phyloP scores from a whole-genome alignment of 352 stramenopile species.

The Peronospora belbahrii region DNA sequence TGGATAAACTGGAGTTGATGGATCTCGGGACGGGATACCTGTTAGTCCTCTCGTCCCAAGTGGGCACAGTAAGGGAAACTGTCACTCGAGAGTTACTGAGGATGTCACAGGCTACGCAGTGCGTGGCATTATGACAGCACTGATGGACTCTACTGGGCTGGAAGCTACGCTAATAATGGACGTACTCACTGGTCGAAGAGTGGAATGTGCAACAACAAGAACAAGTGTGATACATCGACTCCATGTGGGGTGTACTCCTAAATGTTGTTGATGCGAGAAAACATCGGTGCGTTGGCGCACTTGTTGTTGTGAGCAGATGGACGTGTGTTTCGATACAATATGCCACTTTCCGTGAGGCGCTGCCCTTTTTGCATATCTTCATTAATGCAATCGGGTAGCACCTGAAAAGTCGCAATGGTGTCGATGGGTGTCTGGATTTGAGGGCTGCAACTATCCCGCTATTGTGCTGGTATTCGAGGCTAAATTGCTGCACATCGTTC shows the following conservation, averaged over 20 bases:
- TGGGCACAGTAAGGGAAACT: constrained; percentile 40
- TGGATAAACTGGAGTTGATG: constrained; percentile 15
- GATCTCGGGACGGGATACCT: no score
- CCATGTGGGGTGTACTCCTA: constrained; percentile 47
- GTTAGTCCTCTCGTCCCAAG: constrained; percentile 30
- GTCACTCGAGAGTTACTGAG: constrained; percentile 49
- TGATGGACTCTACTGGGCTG: constrained; percentile 82
- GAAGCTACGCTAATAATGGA: constrained; percentile 88
- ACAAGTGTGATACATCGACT: constrained; percentile 9
- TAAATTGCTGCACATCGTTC: no score
- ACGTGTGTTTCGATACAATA: constrained; percentile 82
- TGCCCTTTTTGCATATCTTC: constrained; percentile 86
- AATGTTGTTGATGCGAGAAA: constrained; percentile 84
- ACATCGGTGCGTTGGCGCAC: constrained; percentile 38
- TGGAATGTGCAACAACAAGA: constrained; percentile 27
- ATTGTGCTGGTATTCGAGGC: no score
- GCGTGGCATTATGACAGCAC: constrained; percentile 80
- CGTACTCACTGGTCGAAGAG: constrained; percentile 88
- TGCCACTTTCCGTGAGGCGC: constrained; percentile 85
- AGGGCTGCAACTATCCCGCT: constrained; percentile 51
- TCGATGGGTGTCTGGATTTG: constrained; percentile 82
- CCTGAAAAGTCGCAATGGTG: constrained; percentile 26
- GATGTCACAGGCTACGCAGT: constrained; percentile 68
- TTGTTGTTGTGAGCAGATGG: constrained; percentile 78
- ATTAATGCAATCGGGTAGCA: constrained; percentile 31